Base-by-base conservation (phyloP, 1,139 yeast genomes). In the Zygoascus hellenicus region DNA sequence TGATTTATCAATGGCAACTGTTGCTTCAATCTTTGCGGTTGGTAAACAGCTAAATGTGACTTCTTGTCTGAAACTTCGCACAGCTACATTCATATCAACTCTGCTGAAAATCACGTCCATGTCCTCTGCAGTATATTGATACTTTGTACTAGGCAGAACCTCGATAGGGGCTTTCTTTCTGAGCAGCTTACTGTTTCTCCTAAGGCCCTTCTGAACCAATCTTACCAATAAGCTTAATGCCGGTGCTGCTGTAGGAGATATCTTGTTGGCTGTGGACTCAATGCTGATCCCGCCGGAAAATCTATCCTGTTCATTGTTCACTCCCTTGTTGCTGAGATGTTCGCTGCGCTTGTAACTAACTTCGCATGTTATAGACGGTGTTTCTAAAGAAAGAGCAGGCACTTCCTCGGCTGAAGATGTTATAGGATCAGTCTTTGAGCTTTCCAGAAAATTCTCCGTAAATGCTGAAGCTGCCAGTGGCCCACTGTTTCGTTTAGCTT, bases 31-130 rank as follows among this genome's bases (percentile, higher is more conserved):
- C 60, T 86, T 87, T 0, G 97, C 97, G 11, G 83, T 81, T 0
- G 98, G 97, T 53, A 86, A 92, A 71, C 97, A 92, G 56, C 95
- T 84, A 46, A 92, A 70, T 3, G 85, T 77, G 29, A 92, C 63
- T 45, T 76, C 78, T 61, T 92, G 97, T 34, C 80, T 77, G 28
- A 82, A 88, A 44, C 90, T 75, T 43, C 77, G 70, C 3, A 89
- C 57, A 1, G 83, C 80, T 46, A 86, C 64, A 49, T 79, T 81
- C 19, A 89, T 60, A 55, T 86, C 90, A 50, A 84, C 65, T 29
- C 77, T 75, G 26, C 73, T 55, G 37, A 65, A 56, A 11, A 58
- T 50, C 36, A 54, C 48, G 7, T 53, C 54, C 13, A 49, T 49
- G 10, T 47, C 49, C 14, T 47, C 47, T 3, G 45, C 46, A 7